Evolutionary conservation across 768 basidiomycete genomes (phyloP), one percentile per base, ranked within the genome.

Genomic region (Pisolithus tinctorius): DNA sequence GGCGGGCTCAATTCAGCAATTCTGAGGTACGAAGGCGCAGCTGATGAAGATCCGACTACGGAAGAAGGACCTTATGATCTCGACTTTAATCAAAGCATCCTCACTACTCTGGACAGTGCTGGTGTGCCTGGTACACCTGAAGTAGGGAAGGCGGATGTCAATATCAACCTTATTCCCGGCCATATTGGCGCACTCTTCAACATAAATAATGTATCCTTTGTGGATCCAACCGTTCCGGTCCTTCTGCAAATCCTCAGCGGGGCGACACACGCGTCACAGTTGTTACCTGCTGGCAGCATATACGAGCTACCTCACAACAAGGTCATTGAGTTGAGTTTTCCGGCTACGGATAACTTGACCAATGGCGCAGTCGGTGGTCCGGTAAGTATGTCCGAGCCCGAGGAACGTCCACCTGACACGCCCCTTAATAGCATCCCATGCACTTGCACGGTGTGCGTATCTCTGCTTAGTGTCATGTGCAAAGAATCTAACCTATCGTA

Each of bases 311-410:
- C 72, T 0, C 55, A 48, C 0, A 73, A 74, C 47, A 70, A 73
- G 30, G 69, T 75, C 41, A 67, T 80, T 41, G 77, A 80, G 52
- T 49, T 80, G 2, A 69, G 67, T n/a, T 68, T 79, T 4, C 57
- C 54, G 37, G 57, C 55, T 1, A 58, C 55, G 1, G 53, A 60
- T 45, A 27, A 16, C 4, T 4, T 27, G n/a, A 72, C 74, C 13
- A 74, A 39, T 34, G 47, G 47, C 13, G 47, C 47, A 2, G 14
- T 17, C 27, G 34, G 47, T 5, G 38, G 38, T n/a, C 47, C 47
- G 8, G 47, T 45, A 26, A 45, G 43, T 45, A 29, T 36, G 11
- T 20, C 9, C 25, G 23, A n/a, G 14, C 16, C 20, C 20, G 17
- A 14, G 6, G 4, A 10, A 26, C 6, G 5, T 14, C 14, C 16